Evolutionary conservation across 768 basidiomycete genomes (phyloP), one percentile per base, ranked within the genome.

Genomic region (Daedaleopsis nitida): DNA sequence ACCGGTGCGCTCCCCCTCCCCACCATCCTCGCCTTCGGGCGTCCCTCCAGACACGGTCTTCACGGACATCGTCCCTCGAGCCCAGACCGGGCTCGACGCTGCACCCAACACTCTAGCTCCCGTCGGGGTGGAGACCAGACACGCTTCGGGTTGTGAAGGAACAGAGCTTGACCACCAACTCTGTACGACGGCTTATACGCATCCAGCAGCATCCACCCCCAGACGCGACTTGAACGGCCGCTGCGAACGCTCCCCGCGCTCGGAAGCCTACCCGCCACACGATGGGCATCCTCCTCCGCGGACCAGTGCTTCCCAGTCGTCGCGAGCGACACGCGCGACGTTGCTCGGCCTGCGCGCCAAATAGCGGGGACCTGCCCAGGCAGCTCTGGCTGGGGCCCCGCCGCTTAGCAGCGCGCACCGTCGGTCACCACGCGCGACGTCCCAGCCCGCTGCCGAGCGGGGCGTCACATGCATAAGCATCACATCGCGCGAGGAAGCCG

Each of bases 111-210:
- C 19, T 12, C 58, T 52, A 23, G 62, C 12, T 48, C 50, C n/a
- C 34, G 62, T 57, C 58, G 62, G 52, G 57, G 55, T 57, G 57
- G 48, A 53, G 57, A 63, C 57, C 53, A 58, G 57, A 24, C 24
- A 24, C 32, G 47, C 10, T 23, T 49, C 12, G 19, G 14, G 56
- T 8, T 14, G 49, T 23, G 47, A 34, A 44, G 19, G 50, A 16
- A 55, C 37, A 27, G 34, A 37, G 27, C 32, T 45, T 24, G 57
- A 6, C 48, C 48, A 42, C 44, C 13, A 43, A 54, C 55, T 52
- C 51, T 24, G 55, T 42, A 23, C 42, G 49, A 35, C 49, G 49
- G 52, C 52, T 52, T 54, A 54, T 54, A 59, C 58, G 52, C 13
- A 59, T 35, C 34, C 43, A 59, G 58, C 34, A 23, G 49, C 43